phyloP scores from a whole-genome alignment of 2,329 filamentous ascomycete species.

The Fusarium bactridioides region DNA sequence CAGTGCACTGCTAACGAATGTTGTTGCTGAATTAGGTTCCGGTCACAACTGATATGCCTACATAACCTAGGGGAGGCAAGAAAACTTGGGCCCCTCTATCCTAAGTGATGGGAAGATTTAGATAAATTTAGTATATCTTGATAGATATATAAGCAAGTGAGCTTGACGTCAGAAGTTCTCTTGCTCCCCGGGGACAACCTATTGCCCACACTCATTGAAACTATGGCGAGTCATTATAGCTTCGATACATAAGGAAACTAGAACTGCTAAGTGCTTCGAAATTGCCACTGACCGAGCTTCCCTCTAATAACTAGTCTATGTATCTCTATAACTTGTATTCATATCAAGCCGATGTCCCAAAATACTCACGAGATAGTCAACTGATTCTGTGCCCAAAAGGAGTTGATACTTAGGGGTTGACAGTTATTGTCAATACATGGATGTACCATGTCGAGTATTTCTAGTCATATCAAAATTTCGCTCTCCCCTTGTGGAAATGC shows the following conservation, averaged over 20 bases:
- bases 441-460: neutral
- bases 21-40: neutral
- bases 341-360: neutral
- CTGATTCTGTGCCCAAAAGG: neutral
- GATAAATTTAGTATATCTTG: neutral
- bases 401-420: neutral
- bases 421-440: neutral
- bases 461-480: slow-evolving; percentile 10
- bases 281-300: neutral
- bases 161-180: neutral
- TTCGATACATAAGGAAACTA: neutral
- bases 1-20: neutral
- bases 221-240: neutral
- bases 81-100: neutral
- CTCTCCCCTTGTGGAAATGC: neutral
- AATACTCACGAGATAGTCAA: neutral
- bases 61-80: neutral
- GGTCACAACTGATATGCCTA: neutral
- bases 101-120: neutral
- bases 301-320: neutral
- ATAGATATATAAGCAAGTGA: neutral
- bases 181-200: neutral
- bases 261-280: neutral
- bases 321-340: neutral
- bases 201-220: neutral